These are phyloP conservation scores for Ceriops tagal DNA, from an alignment of 345 rosid genomes.

Conservation along the genomic window DNA sequence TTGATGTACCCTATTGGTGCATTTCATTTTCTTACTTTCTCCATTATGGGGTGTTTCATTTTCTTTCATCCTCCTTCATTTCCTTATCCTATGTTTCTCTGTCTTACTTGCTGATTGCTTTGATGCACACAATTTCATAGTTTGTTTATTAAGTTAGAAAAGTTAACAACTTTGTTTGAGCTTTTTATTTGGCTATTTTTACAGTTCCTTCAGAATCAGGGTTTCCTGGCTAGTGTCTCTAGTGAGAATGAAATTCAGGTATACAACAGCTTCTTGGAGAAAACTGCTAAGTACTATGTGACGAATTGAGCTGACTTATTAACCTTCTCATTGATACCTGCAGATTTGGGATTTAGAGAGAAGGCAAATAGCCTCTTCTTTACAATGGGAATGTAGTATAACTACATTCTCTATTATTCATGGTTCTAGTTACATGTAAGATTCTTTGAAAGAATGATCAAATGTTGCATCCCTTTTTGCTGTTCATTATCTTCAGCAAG, in stretches of 20 bases:
- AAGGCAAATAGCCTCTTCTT: constrained; percentile 16
- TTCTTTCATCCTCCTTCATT: not conserved
- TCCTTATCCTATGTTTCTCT: not conserved
- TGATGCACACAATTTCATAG: no score
- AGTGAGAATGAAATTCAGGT: constrained; percentile 33
- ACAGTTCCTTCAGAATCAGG: constrained; percentile 30
- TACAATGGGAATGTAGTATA: constrained; percentile 28
- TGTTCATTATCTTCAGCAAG: not conserved
- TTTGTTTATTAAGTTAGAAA: no score
- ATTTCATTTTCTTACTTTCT: not conserved
- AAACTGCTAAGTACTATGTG: not conserved
- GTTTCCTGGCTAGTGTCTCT: constrained; percentile 23
- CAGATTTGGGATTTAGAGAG: constrained; percentile 34
- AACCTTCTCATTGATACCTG: not conserved
- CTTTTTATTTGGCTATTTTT: not conserved
- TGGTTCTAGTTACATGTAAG: constrained; percentile 27
- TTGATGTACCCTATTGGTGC: not conserved
- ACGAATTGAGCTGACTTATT: not conserved
- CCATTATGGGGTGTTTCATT: not conserved
- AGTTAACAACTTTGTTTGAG: no score
- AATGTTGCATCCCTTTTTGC: not conserved
- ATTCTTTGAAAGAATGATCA: not conserved
- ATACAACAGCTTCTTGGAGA: not conserved
- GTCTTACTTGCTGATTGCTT: no score
- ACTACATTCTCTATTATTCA: constrained; percentile 27